Base-by-base conservation (phyloP, 75 land plant genomes). In the Sequoiadendron giganteum region DNA sequence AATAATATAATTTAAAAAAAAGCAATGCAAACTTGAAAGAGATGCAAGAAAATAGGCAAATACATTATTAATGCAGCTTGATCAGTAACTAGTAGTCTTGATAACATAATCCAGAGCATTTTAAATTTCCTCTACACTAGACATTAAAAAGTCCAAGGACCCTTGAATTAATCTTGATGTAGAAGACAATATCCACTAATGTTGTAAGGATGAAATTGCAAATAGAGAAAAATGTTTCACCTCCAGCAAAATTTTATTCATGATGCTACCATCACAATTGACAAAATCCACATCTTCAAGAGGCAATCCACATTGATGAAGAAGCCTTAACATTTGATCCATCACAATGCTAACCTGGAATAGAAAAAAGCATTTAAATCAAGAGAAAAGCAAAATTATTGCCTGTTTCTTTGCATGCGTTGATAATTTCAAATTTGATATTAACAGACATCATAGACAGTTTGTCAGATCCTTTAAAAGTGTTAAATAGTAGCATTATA, bases 251-350 rank as follows among this genome's bases (percentile, higher is more conserved):
- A 98, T 86, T 86, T 93, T 94, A 92, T 98, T 96, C 99, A 98
- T 98, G 19, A 92, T 90, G 72, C 91, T 90, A 65, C 99, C 99
- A 92, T 98, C 99, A 87, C 94, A 92, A 89, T 98, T 98, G 80
- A 98, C 92, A 87, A 98, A 96, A 90, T 98, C 99, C 72, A 94
- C 95, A 93, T 98, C 99, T 68, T 90, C 91, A 55, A 87, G 84
- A 25, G 95, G 99, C 90, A 98, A 89, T 58, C 99, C 99, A 93
- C 99, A 98, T 36, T 89, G 88, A 90, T 97, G 99, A 87, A 98
- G 99, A 75, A 98, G 91, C 38, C 99, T 91, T 83, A 98, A 85
- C 97, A 98, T 97, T 92, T 97, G 99, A 86, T 98, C 99, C 99
- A 98, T 97, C 40, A 98, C 99, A 88, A 97, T 91, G 92, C 99